phyloP scores from a whole-genome alignment of 1,139 yeast genomes.

The Starmera stellimalicola region DNA sequence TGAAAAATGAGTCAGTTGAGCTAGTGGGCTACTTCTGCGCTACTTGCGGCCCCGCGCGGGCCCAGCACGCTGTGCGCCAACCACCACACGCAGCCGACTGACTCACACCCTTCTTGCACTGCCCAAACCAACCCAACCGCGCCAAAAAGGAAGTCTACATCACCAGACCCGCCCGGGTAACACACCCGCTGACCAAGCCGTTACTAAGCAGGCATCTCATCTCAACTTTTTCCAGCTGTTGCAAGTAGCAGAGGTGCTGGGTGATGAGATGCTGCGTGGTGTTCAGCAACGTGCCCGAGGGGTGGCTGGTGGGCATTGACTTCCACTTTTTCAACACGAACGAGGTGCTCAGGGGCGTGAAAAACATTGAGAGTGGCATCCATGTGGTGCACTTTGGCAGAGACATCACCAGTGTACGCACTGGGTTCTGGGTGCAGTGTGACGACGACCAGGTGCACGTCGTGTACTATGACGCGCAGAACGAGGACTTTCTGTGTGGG shows the following conservation, averaged over 20 bases:
- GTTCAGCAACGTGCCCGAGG: conserved; percentile 19
- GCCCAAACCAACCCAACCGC: no score
- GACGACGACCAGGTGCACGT: conserved; percentile 15
- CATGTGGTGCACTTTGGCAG: conserved; percentile 30
- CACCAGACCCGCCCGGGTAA: no score
- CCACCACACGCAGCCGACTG: no score
- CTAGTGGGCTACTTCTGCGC: no score
- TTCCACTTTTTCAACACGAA: conserved; percentile 28
- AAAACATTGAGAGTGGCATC: conserved; percentile 26
- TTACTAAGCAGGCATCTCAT: no score
- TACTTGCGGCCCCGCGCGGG: no score
- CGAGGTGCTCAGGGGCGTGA: conserved; percentile 25
- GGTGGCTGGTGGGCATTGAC: conserved; percentile 30
- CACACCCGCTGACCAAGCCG: no score
- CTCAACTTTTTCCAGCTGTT: no score
- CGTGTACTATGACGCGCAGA: conserved; percentile 20
- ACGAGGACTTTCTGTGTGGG: conserved; percentile 20
- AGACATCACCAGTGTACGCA: conserved; percentile 19
- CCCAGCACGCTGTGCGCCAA: no score
- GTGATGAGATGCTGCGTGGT: conserved; percentile 19
- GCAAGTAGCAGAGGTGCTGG: conserved; percentile 1
- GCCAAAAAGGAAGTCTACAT: no score
- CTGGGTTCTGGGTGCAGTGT: conserved; percentile 22
- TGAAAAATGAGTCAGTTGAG: no score
- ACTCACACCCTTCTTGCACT: no score